These are phyloP conservation scores for Vanrija humicola DNA, from an alignment of 1,284 basidiomycete species.

Conservation along the genomic window DNA sequence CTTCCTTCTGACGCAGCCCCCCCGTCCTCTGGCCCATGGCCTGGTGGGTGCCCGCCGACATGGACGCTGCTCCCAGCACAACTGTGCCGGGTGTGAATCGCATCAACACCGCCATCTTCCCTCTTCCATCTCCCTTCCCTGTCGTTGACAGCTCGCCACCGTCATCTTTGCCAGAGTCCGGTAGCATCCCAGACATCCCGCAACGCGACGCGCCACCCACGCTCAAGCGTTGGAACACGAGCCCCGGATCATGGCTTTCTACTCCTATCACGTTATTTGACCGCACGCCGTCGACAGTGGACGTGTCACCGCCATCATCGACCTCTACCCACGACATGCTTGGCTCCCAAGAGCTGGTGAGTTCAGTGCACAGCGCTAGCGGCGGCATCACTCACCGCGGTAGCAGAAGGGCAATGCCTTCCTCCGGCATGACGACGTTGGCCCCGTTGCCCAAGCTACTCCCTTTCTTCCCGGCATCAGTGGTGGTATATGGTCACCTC, in stretches of 20 bases:
- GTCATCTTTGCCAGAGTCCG: no score
- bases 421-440: not conserved
- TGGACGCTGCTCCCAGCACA: no score
- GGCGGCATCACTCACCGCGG: no score
- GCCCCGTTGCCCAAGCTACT: conserved; percentile 6
- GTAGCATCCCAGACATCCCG: no score
- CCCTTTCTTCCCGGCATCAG: conserved; percentile 20
- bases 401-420: not conserved
- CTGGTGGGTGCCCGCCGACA: no score
- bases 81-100: not conserved
- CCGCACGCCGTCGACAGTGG: not conserved
- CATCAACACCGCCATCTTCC: not conserved
- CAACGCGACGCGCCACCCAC: no score
- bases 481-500: conserved; percentile 14
- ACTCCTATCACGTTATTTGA: not conserved
- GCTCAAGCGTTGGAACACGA: no score
- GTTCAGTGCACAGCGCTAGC: no score
- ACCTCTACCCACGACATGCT: not conserved
- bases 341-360: no score
- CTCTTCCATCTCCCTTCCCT: not conserved
- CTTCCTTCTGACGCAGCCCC: no score
- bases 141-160: no score
- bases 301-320: not conserved
- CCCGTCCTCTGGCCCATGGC: not conserved
- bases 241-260: no score